phyloP scores from a whole-genome alignment of 768 basidiomycete species.

The Trametes cubensis region DNA sequence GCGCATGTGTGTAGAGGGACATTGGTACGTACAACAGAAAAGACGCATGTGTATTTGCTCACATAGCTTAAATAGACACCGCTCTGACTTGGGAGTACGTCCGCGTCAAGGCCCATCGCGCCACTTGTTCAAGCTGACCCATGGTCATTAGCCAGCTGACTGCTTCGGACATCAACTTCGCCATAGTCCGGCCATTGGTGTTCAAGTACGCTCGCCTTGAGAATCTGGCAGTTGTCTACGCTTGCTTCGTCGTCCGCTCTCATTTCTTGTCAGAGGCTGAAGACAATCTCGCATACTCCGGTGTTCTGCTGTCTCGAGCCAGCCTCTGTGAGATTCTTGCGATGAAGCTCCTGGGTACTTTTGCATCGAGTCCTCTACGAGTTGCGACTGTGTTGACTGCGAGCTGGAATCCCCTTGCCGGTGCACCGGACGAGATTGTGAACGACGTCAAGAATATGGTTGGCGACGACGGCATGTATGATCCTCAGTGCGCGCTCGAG shows the following conservation, averaged over 20 bases:
- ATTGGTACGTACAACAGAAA: slow-evolving; percentile 25
- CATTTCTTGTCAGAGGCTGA: slow-evolving; percentile 76
- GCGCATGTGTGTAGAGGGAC: slow-evolving; percentile 29
- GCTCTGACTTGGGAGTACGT: slow-evolving; percentile 77
- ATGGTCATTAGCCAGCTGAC: slow-evolving; percentile 63
- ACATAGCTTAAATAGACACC: slow-evolving; percentile 48
- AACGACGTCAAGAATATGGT: slow-evolving; percentile 66
- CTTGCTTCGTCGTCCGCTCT: slow-evolving; percentile 74
- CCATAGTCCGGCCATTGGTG: slow-evolving; percentile 76
- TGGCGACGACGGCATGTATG: slow-evolving; percentile 64
- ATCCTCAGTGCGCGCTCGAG: slow-evolving; percentile 84
- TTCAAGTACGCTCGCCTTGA: slow-evolving; percentile 76
- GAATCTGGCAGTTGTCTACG: slow-evolving; percentile 76
- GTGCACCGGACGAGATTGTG: slow-evolving; percentile 67
- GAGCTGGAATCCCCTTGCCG: slow-evolving; percentile 83
- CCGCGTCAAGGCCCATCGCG: slow-evolving; percentile 34
- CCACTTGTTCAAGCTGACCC: not conserved
- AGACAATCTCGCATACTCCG: slow-evolving; percentile 75
- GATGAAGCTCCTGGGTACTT: slow-evolving; percentile 79
- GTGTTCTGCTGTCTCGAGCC: slow-evolving; percentile 70
- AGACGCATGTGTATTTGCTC: not conserved
- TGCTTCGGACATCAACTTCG: slow-evolving; percentile 81
- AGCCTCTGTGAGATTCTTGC: slow-evolving; percentile 87
- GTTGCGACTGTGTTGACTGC: slow-evolving; percentile 79
- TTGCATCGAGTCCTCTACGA: slow-evolving; percentile 74